Evolutionary conservation across 2,329 filamentous ascomycete genomes (phyloP).

Genomic region (Trichophyton equinum): DNA sequence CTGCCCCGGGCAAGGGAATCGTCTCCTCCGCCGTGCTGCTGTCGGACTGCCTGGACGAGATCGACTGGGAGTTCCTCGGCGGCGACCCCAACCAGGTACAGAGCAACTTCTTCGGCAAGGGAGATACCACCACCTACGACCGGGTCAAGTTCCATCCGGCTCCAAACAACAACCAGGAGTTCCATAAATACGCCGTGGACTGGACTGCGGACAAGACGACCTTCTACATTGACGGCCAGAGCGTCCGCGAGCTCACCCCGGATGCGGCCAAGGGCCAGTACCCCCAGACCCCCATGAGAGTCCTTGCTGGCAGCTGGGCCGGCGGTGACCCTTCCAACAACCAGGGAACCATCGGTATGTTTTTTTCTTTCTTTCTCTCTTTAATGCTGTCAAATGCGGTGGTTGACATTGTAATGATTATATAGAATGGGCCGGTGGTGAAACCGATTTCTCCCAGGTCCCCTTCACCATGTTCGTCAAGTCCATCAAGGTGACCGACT

Average conservation of each 20-base stretch:
- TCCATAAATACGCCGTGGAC: conserved; percentile 79
- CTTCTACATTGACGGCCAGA: conserved; percentile 70
- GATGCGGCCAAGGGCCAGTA: conserved; percentile 60
- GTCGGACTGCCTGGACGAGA: conserved; percentile 87
- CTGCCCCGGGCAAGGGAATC: conserved; percentile 78
- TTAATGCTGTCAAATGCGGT: background rate
- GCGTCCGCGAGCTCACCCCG: conserved; percentile 62
- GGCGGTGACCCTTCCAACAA: conserved; percentile 75
- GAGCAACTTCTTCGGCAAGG: conserved; percentile 95
- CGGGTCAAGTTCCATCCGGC: conserved; percentile 68
- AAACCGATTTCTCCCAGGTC: conserved; percentile 68
- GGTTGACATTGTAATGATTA: background rate
- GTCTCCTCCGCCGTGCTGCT: conserved; percentile 85
- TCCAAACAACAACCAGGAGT: conserved; percentile 56
- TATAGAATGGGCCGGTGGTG: conserved; percentile 66
- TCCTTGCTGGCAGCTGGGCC: conserved; percentile 86
- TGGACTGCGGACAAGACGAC: conserved; percentile 79
- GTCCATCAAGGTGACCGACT: conserved; percentile 68
- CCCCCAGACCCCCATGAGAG: conserved; percentile 88
- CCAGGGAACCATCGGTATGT: conserved; percentile 58
- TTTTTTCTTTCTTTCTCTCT: background rate
- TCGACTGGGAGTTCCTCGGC: conserved; percentile 95
- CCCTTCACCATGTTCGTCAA: conserved; percentile 80
- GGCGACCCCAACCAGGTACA: conserved; percentile 67
- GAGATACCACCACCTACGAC: conserved; percentile 71